phyloP scores from a whole-genome alignment of 306 rosid genomes.

The Heteromeles arbutifolia region DNA sequence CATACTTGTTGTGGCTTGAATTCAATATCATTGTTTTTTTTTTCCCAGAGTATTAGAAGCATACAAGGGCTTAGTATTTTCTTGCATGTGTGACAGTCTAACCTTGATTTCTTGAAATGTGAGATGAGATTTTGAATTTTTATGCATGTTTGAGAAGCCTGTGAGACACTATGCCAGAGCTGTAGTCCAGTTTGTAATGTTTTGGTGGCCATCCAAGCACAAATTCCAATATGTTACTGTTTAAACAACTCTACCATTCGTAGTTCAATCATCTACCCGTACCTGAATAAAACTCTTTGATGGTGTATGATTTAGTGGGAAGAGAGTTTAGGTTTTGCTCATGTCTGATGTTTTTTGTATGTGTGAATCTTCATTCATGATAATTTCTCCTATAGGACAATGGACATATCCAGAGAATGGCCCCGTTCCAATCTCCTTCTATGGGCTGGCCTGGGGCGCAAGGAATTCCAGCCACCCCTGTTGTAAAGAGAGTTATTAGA shows the following conservation, averaged over 20 bases:
- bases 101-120: neutral
- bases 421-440: slow-evolving; percentile 51
- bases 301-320: neutral
- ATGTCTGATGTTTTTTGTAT: neutral
- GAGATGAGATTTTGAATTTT: neutral
- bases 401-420: slow-evolving; percentile 53
- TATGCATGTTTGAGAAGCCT: neutral
- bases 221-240: neutral
- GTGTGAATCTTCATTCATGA: slow-evolving; percentile 3
- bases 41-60: neutral
- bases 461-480: slow-evolving; percentile 65
- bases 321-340: neutral
- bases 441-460: slow-evolving; percentile 71
- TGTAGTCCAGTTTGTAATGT: neutral
- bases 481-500: slow-evolving; percentile 72
- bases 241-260: neutral
- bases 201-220: neutral
- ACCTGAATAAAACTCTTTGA: neutral
- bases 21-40: neutral
- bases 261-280: neutral
- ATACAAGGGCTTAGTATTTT: neutral
- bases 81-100: neutral
- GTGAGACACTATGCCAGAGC: neutral
- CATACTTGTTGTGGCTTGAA: neutral
- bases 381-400: slow-evolving; percentile 47